Evolutionary conservation across 805 yeast species (phyloP), one percentile per base, ranked within the genome.

Genomic region (Ogataea neopini): DNA sequence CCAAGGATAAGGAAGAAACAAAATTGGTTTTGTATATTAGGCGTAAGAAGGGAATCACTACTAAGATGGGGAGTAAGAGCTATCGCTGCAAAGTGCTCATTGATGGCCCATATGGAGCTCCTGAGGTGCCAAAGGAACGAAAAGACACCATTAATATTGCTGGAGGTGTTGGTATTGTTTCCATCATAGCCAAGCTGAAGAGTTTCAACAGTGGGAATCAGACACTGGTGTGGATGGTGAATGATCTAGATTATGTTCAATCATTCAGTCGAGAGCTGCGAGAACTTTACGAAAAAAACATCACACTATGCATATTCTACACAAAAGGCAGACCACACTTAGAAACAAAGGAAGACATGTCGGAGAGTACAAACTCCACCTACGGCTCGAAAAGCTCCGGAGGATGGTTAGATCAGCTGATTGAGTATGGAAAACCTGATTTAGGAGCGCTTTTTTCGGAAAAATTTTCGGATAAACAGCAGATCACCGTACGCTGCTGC

Each of bases 31-130:
- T 77, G 32, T 73, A 70, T 50, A 67, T 77, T 53, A 77, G 73
- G 55, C 72, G 70, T 10, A 76, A 76, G 60, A 71, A 72, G 37
- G 88, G 87, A 29, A 60, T 79, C 45, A 79, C 86, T 9, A 55
- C 67, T 20, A 28, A 57, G 25, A 46, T 45, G 6, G 48, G 60
- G 3, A 54, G 8, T 6, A 26, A 15, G 11, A 25, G 25, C 18
- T 15, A 11, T 15, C 40, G 53, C 18, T 59, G 72, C 40, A 68
- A 64, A 28, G 60, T 71, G 2, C 54, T 71, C 10, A 48, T 80
- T 3, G 92, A 85, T 59, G 91, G 91, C 0, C 89, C 90, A 2
- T 85, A 86, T 58, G 89, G 89, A 14, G 32, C 17, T 15, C 38
- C 49, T 14, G 49, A 52, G 14, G 10, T 43, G 17, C n/a, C 19